A percentile compares a stretch with the other conserved stretches of the same genome.
phyloP scores from a whole-genome alignment of 176 grass and related monocot species.

The Musa beccarii region DNA sequence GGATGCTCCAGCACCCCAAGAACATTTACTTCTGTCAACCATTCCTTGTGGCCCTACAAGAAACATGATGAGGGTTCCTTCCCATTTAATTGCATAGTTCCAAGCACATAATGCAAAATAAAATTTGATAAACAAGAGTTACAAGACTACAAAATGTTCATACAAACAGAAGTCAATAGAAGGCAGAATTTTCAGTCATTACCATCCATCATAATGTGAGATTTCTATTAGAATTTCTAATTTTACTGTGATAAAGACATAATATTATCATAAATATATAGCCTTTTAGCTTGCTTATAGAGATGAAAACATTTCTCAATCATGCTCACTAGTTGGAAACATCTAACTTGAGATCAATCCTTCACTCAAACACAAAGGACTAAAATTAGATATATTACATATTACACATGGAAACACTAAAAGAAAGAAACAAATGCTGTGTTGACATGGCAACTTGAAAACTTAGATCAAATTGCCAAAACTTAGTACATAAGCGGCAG shows the following conservation, averaged over 20 bases:
- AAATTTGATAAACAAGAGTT: neutral
- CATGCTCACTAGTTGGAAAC: no score
- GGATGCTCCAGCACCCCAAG: constrained; percentile 87
- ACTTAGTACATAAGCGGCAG: no score
- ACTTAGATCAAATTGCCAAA: no score
- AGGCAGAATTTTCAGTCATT: neutral
- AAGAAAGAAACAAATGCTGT: no score
- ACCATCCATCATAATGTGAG: neutral
- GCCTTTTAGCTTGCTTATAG: neutral
- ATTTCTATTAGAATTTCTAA: no score
- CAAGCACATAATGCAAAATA: neutral
- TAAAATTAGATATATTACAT: no score
- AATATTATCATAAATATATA: neutral
- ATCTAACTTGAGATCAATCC: no score
- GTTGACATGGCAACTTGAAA: no score
- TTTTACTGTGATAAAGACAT: neutral
- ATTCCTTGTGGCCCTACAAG: constrained; percentile 90
- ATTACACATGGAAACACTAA: no score
- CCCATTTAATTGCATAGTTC: neutral
- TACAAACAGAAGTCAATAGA: neutral
- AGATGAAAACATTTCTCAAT: no score
- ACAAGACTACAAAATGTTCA: neutral
- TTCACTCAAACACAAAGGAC: no score
- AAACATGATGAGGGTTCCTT: neutral
- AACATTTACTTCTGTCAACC: constrained; percentile 97